Percentiles rank a stretch among this genome's conserved stretches.
Conservation (phyloP, 2,329 filamentous ascomycete species). For the Aspergillus tanneri region DNA sequence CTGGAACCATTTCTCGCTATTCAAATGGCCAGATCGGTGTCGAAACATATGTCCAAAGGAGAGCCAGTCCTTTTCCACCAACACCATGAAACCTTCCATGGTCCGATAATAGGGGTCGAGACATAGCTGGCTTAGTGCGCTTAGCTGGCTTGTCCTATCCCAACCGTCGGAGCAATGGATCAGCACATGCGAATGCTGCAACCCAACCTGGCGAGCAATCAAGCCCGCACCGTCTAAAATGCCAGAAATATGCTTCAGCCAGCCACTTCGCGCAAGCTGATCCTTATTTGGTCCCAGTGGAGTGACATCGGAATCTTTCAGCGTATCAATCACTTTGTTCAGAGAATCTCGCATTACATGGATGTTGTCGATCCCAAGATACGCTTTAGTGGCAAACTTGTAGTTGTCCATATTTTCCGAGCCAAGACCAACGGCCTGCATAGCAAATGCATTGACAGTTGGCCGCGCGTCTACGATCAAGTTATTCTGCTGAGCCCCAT, state of each 20-base stretch:
- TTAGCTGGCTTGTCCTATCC: slow-evolving; percentile 95
- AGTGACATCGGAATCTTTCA: slow-evolving; percentile 90
- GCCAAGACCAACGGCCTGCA: slow-evolving; percentile 88
- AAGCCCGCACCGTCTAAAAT: slow-evolving; percentile 81
- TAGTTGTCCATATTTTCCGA: slow-evolving; percentile 99
- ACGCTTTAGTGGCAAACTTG: slow-evolving; percentile 84
- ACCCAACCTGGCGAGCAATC: slow-evolving; percentile 82
- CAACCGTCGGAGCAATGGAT: slow-evolving; percentile 98
- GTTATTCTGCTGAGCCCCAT: slow-evolving; percentile 90
- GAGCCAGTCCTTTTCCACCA: slow-evolving; percentile 97
- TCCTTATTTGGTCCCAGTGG: slow-evolving; percentile 79
- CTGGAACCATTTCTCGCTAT: slow-evolving; percentile 90
- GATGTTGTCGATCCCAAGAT: slow-evolving; percentile 95
- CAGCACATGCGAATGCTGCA: slow-evolving; percentile 89
- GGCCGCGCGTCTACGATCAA: slow-evolving; percentile 94
- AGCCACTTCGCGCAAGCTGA: slow-evolving; percentile 76
- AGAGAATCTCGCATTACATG: slow-evolving; percentile 95
- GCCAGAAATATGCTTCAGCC: slow-evolving; percentile 84
- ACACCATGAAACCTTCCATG: slow-evolving; percentile 86
- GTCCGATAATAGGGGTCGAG: slow-evolving; percentile 95
- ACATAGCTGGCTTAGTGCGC: slow-evolving; percentile 86
- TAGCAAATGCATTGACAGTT: slow-evolving; percentile 89
- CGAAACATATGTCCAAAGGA: slow-evolving; percentile 98
- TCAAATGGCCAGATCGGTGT: slow-evolving; percentile 82
- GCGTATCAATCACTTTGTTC: slow-evolving; percentile 78